These are phyloP conservation scores for Saccharomycopsis vini DNA, from an alignment of 805 yeast genomes.

Conservation along the genomic window DNA sequence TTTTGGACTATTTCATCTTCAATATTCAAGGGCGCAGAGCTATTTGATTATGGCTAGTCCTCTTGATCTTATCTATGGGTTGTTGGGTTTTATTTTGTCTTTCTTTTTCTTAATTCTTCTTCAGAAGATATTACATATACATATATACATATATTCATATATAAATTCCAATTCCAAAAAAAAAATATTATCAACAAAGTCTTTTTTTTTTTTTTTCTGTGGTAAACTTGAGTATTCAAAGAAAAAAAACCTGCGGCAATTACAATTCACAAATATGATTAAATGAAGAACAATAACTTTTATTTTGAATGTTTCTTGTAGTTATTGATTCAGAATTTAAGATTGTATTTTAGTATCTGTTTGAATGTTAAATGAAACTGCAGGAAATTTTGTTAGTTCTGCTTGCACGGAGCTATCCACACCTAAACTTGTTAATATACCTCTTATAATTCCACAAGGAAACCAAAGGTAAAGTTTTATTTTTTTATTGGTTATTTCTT, in stretches of 20 bases:
- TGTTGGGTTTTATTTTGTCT: too few species aligned
- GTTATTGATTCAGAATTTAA: background rate
- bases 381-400: constrained; percentile 52
- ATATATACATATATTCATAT: too few species aligned
- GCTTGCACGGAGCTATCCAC: constrained; percentile 57
- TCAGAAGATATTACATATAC: too few species aligned
- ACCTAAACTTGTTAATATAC: constrained; percentile 62
- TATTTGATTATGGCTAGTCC: too few species aligned
- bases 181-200: background rate
- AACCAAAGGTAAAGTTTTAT: constrained; percentile 51
- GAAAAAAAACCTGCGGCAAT: too few species aligned
- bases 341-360: constrained; percentile 31
- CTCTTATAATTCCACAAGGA: constrained; percentile 70
- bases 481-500: constrained; percentile 35
- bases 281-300: too few species aligned
- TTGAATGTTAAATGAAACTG: constrained; percentile 66
- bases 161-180: background rate
- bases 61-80: too few species aligned
- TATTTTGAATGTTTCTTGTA: background rate
- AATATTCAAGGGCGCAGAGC: too few species aligned
- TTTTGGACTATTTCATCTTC: too few species aligned
- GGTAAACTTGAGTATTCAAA: background rate
- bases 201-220: background rate
- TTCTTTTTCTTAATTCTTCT: too few species aligned
- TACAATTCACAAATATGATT: too few species aligned